Evolutionary conservation across 1,284 basidiomycete species (phyloP).

Genomic region (Ganoderma resinaceum): DNA sequence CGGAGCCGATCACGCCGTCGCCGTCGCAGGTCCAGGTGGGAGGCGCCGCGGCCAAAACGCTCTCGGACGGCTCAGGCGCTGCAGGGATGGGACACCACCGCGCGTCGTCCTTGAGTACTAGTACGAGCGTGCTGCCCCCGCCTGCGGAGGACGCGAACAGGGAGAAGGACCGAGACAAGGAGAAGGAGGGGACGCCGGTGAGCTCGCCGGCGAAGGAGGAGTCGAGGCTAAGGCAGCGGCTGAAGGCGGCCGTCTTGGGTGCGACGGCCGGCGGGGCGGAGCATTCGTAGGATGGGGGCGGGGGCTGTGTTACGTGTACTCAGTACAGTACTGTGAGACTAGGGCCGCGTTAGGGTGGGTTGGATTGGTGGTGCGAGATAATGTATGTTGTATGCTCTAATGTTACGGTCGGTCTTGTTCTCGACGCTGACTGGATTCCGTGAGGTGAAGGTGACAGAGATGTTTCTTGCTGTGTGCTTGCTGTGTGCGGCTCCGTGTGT

Average conservation of each 20-base stretch:
- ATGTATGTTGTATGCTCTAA: neutral
- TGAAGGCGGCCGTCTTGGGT: constrained; percentile 40
- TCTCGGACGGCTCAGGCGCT: neutral
- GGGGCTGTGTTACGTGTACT: too few relatives aligned
- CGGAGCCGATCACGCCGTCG: neutral
- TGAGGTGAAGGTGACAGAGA: too few relatives aligned
- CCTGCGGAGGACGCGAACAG: neutral
- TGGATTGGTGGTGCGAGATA: neutral
- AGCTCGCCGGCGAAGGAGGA: constrained; percentile 6
- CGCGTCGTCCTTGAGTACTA: neutral
- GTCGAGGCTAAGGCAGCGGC: constrained; percentile 34
- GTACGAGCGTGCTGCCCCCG: neutral
- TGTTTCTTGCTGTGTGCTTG: too few relatives aligned
- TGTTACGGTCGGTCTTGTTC: too few relatives aligned
- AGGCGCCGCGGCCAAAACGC: neutral
- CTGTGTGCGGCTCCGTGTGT: too few relatives aligned
- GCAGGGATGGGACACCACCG: neutral
- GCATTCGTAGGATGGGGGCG: neutral
- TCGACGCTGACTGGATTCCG: too few relatives aligned
- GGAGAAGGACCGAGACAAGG: too few relatives aligned
- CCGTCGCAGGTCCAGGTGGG: neutral
- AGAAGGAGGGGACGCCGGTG: neutral
- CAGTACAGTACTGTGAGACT: neutral
- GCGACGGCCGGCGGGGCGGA: constrained; percentile 4
- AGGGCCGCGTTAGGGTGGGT: neutral